Conservation (phyloP, 1,139 yeast genomes). For the Hanseniaspora gamundiae region DNA sequence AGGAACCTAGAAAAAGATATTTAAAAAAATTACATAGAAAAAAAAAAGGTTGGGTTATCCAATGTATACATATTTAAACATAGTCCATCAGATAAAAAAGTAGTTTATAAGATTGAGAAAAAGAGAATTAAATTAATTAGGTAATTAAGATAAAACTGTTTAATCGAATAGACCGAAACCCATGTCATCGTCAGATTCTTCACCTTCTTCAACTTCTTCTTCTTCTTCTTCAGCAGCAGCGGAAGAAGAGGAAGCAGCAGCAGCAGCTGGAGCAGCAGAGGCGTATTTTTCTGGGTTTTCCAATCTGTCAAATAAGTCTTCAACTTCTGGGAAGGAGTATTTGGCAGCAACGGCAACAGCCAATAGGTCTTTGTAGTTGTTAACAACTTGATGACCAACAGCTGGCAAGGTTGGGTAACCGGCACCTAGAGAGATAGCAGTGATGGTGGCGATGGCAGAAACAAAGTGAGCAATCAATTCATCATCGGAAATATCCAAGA, state of each 20-base stretch:
- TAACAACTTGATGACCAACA: conserved; percentile 96
- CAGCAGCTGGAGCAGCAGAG: conserved; percentile 85
- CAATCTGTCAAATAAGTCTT: conserved; percentile 96
- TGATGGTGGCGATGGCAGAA: conserved; percentile 85
- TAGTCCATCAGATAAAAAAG: too few species aligned
- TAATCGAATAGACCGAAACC: conserved; percentile 99
- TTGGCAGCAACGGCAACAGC: conserved; percentile 98
- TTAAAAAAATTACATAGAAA: too few species aligned
- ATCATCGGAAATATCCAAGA: conserved; percentile 97
- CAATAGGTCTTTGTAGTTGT: conserved; percentile 98
- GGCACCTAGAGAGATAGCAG: conserved; percentile 92
- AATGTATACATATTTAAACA: too few species aligned
- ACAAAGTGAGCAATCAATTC: conserved; percentile 89
- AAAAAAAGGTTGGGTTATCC: too few species aligned
- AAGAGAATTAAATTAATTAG: background rate
- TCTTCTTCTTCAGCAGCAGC: conserved; percentile 61
- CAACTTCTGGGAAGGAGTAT: conserved; percentile 98
- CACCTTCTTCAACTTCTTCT: conserved; percentile 69
- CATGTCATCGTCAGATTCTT: conserved; percentile 59
- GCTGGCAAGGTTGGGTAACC: conserved; percentile 99
- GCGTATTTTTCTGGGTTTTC: conserved; percentile 99
- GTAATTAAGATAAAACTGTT: conserved; percentile 20
- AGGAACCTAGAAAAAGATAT: too few species aligned
- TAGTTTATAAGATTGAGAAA: too few species aligned
- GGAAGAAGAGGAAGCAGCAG: conserved; percentile 51